Evolutionary conservation across 2,329 filamentous ascomycete genomes (phyloP), one percentile per base, ranked within the genome.

Genomic region (Verticillium zaregamsianum): DNA sequence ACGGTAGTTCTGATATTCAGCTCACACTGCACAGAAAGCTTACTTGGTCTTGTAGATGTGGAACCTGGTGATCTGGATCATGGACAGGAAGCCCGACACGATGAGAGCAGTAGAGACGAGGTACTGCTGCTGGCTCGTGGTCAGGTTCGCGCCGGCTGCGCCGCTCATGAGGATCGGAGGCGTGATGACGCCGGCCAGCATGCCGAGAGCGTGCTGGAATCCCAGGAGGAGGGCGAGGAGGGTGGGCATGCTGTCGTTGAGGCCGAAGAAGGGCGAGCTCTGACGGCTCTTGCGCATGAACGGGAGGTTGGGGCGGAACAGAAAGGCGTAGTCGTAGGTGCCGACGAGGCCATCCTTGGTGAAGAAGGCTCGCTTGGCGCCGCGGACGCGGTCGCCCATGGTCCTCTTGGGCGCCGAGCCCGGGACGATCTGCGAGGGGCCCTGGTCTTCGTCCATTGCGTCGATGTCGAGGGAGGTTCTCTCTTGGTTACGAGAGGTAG

Each of bases 301-400:
- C 0, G 93, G 93, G 25, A 97, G 76, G 67, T 91, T 93, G 1
- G 86, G 91, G 25, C 80, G 86, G 81, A 97, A 96, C 49, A 97
- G 87, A 70, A 93, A 95, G 39, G 74, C 90, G 82, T 97, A 97
- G 81, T 97, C 90, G 75, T 97, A 97, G 68, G 87, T 82, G 65
- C 93, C 93, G 61, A 97, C 75, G 31, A 97, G 82, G 14, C 93
- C 93, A 1, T 93, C 83, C 64, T 80, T 87, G 55, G 84, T 86
- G 60, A 81, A 75, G 65, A 86, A 81, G 6, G 77, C 76, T 63
- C 75, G 77, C 68, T 71, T 77, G 61, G 77, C 28, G 54, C 66
- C 52, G 35, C 65, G 66, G 14, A 77, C 33, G 23, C 70, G 69
- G 58, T 72, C 68, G 59, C 66, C 69, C n/a, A 77, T 58, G 17